Conservation (phyloP, 1,139 yeast genomes). For the Sugiyamaella sp. region DNA sequence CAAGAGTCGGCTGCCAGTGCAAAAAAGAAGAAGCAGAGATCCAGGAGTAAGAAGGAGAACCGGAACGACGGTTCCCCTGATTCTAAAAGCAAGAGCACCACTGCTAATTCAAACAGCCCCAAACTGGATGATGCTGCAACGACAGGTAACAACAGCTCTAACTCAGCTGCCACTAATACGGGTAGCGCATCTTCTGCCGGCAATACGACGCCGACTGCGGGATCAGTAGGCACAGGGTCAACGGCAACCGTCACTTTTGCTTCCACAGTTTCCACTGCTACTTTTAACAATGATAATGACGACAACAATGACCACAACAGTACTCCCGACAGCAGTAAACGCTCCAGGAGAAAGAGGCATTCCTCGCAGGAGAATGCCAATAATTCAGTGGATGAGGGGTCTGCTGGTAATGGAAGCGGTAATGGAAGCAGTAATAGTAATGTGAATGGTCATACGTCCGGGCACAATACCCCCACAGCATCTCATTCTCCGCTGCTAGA, state of each 20-base stretch:
- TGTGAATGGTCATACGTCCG: too few relatives aligned
- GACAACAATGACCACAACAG: constrained; percentile 2
- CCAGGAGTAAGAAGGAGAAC: constrained; percentile 11
- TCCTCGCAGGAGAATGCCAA: constrained; percentile 2
- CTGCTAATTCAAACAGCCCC: constrained; percentile 5
- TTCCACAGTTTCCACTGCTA: not conserved
- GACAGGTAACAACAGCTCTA: not conserved
- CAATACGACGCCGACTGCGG: too few relatives aligned
- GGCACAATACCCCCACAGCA: constrained; percentile 7
- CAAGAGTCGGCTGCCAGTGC: constrained; percentile 8
- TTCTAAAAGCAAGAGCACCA: constrained; percentile 4
- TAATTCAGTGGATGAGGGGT: not conserved
- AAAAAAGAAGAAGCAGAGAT: constrained; percentile 8
- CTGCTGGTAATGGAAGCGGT: not conserved
- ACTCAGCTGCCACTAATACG: not conserved
- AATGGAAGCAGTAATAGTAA: too few relatives aligned
- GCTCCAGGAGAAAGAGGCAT: constrained; percentile 14
- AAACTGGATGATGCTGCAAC: constrained; percentile 6
- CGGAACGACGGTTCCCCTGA: constrained; percentile 12
- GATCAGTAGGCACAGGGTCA: not conserved
- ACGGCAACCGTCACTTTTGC: not conserved
- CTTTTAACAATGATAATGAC: not conserved
- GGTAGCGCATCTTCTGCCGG: too few relatives aligned
- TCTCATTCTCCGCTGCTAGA: constrained; percentile 9
- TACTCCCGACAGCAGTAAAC: constrained; percentile 5